These are phyloP conservation scores for Xylariaceae sp. DNA, from an alignment of 2,329 filamentous ascomycete species.

Conservation along the genomic window DNA sequence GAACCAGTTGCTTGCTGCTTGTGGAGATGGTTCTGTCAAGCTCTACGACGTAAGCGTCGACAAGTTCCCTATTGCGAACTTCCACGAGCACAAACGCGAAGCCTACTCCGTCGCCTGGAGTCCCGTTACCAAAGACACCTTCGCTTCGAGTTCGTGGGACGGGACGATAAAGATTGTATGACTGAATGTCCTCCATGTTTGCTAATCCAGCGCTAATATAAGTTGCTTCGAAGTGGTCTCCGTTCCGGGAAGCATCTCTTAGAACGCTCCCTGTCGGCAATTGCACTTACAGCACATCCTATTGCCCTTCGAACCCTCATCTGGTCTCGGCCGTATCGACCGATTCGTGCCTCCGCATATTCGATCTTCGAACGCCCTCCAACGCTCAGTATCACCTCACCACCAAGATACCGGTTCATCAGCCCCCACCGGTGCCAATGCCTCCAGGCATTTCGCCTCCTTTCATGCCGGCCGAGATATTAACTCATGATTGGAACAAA, in stretches of 20 bases:
- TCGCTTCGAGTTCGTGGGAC: conserved; percentile 92
- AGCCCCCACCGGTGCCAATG: conserved; percentile 49
- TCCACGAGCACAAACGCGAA: conserved; percentile 89
- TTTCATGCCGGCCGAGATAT: conserved; percentile 68
- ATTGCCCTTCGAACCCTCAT: conserved; percentile 81
- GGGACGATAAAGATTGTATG: conserved; percentile 83
- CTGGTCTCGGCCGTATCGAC: conserved; percentile 83
- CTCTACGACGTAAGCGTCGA: conserved; percentile 78
- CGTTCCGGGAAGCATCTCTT: conserved; percentile 67
- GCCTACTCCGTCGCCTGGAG: conserved; percentile 94
- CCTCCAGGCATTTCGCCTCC: conserved; percentile 34
- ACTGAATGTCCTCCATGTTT: background rate
- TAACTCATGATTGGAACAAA: conserved; percentile 99
- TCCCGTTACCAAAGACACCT: conserved; percentile 82
- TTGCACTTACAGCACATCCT: conserved; percentile 91
- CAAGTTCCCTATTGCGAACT: conserved; percentile 85
- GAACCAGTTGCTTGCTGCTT: conserved; percentile 84
- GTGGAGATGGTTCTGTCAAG: conserved; percentile 91
- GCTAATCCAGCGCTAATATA: conserved; percentile 7
- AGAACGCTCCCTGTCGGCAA: conserved; percentile 84
- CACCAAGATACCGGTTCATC: conserved; percentile 78
- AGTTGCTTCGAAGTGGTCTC: conserved; percentile 66
- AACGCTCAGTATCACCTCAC: conserved; percentile 85
- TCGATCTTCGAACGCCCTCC: conserved; percentile 83
- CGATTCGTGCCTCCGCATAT: conserved; percentile 84